These are phyloP conservation scores for Parathielavia hyrcaniae DNA, from an alignment of 495 filamentous ascomycete species.

Conservation along the genomic window DNA sequence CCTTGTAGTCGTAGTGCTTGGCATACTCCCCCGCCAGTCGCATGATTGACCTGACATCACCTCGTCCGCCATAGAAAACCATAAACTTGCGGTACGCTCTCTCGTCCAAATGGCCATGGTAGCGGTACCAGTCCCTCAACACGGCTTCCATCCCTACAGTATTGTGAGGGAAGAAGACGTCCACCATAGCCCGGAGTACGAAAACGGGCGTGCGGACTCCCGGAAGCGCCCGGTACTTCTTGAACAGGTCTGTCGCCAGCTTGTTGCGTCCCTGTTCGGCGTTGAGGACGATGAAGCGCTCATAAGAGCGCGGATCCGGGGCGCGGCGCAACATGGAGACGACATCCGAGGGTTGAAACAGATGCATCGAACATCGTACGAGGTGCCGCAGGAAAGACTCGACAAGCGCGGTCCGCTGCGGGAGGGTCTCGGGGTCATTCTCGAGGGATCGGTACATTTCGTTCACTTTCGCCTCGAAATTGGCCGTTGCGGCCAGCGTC, in stretches of 20 bases:
- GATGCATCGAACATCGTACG: slow-evolving; percentile 16
- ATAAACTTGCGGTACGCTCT: slow-evolving; percentile 47
- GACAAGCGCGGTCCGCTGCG: slow-evolving; percentile 6
- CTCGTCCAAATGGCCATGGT: slow-evolving; percentile 34
- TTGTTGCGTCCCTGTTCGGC: slow-evolving; percentile 17
- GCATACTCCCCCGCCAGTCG: slow-evolving; percentile 52
- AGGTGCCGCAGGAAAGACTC: slow-evolving; percentile 19
- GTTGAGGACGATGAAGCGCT: slow-evolving; percentile 26
- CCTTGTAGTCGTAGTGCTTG: slow-evolving; percentile 29
- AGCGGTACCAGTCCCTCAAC: slow-evolving; percentile 49
- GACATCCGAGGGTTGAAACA: slow-evolving; percentile 18
- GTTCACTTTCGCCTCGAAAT: slow-evolving; percentile 11
- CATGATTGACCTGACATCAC: slow-evolving; percentile 46
- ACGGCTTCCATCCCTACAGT: slow-evolving; percentile 44
- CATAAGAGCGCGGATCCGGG: slow-evolving; percentile 27
- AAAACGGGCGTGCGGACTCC: slow-evolving; percentile 8
- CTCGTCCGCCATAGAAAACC: slow-evolving; percentile 47
- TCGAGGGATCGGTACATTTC: slow-evolving; percentile 7
- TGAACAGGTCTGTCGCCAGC: slow-evolving; percentile 31
- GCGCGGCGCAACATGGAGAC: slow-evolving; percentile 26
- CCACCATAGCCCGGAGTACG: slow-evolving; percentile 21
- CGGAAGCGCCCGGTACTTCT: slow-evolving; percentile 34
- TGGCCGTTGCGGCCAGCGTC: slow-evolving; percentile 7
- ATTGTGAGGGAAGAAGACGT: slow-evolving; percentile 37
- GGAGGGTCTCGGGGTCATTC: background rate